phyloP scores from a whole-genome alignment of 169 alveolate species.

The Plasmodium knowlesi region DNA sequence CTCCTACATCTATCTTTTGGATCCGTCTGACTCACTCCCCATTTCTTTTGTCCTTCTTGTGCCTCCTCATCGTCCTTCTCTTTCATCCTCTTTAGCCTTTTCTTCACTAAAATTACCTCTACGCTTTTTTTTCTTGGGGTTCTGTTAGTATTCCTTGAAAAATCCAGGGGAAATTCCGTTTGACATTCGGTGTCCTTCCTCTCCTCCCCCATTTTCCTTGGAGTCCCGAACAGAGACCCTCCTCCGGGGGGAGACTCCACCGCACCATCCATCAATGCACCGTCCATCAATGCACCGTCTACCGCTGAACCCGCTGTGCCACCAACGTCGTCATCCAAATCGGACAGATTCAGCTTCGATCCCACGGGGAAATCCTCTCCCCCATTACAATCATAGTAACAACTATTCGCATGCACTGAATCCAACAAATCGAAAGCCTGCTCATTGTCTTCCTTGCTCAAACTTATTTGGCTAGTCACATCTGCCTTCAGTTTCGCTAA shows the following conservation, averaged over 20 bases:
- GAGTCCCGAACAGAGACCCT: background rate
- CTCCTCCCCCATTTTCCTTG: constrained; percentile 10
- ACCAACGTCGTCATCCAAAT: background rate
- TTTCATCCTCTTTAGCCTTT: constrained; percentile 26
- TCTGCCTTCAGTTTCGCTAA: constrained; percentile 1
- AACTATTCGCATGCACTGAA: constrained; percentile 9
- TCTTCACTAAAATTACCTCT: constrained; percentile 43
- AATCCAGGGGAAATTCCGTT: constrained; percentile 29
- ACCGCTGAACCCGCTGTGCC: no score
- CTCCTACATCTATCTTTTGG: background rate
- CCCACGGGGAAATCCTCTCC: background rate
- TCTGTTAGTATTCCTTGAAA: constrained; percentile 51
- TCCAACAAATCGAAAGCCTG: constrained; percentile 46
- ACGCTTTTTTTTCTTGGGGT: constrained; percentile 69
- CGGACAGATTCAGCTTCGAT: background rate
- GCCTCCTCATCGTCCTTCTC: background rate
- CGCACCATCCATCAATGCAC: constrained; percentile 26
- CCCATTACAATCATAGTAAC: background rate
- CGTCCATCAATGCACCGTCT: no score
- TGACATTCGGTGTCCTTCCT: constrained; percentile 54
- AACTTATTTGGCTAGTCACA: background rate
- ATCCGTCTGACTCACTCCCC: background rate
- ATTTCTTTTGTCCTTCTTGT: background rate
- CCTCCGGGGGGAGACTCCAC: background rate
- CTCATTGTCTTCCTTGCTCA: constrained; percentile 1